Base-by-base conservation (phyloP, 2,329 filamentous ascomycete genomes). In the Phyllosticta citriasiana region DNA sequence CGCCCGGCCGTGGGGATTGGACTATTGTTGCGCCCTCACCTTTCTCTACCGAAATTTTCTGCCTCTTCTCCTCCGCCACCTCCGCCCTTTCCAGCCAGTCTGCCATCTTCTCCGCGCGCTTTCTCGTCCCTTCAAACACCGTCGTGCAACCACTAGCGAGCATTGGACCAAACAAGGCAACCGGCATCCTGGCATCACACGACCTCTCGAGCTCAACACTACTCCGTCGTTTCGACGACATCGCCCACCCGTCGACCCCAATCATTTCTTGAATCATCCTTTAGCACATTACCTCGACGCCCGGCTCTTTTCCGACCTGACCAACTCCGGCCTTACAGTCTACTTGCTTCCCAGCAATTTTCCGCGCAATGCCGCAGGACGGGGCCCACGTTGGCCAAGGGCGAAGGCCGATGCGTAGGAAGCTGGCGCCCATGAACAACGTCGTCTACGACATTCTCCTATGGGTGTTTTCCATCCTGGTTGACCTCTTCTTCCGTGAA, bases 401-500 rank as follows among this genome's bases (percentile, higher is more conserved):
- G 33, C 59, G 12, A 61, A 54, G 47, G 35, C 54, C 26, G 53
- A 6, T 4, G 27, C 40, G 40, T 47, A 53, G 55, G 14, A 57
- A 33, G 33, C 55, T 61, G 59, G 59, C 59, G 30, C 59, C 59
- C 30, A 61, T 62, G 60, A 62, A 62, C 60, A 62, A 62, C 33
- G 55, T 62, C n/a, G n/a, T 59, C 27, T 62, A 62, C 57, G 60
- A 62, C 26, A 16, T 59, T 8, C 25, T 62, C 25, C 80, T 92
- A 33, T 91, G 88, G 82, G 81, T 81, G 56, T 88, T 91, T 72
- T 88, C 87, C 52, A 84, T 97, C 65, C 81, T 97, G 58, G 86
- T 95, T 66, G 94, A 99, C 75, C 85, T 97, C 67, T 99, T 99
- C 84, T 99, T 99, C 80, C 88, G 94, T 67, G 94, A 99, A 76